These are phyloP conservation scores for Penicillium soppii DNA, from an alignment of 495 filamentous ascomycete species.

Conservation along the genomic window DNA sequence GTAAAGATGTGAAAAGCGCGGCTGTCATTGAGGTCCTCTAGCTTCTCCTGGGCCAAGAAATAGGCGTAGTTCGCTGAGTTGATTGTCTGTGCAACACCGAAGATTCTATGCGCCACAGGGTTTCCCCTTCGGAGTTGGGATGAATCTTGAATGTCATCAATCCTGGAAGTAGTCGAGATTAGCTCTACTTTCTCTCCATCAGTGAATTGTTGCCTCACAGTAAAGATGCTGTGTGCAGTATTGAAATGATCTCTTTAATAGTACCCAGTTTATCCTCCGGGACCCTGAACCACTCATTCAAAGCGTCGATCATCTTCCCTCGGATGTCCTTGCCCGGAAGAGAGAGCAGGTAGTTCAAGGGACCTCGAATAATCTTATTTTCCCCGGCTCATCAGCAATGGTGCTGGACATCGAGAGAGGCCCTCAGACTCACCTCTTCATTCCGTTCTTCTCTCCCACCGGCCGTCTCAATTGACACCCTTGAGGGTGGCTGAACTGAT, in stretches of 20 bases:
- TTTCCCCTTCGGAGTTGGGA: constrained; percentile 75
- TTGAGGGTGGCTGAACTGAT: not conserved
- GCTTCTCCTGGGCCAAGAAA: constrained; percentile 69
- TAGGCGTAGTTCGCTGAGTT: constrained; percentile 93
- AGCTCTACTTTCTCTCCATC: no score
- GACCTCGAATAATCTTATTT: constrained; percentile 40
- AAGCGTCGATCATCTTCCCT: constrained; percentile 71
- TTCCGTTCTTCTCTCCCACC: not conserved
- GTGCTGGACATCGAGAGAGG: not conserved
- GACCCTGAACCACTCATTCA: constrained; percentile 82
- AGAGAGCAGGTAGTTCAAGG: constrained; percentile 73
- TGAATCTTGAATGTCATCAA: constrained; percentile 84
- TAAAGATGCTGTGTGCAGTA: constrained; percentile 84
- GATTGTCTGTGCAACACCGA: constrained; percentile 86
- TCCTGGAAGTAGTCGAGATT: no score
- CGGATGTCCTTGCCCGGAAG: constrained; percentile 85
- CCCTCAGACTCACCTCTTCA: not conserved
- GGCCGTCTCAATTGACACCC: not conserved
- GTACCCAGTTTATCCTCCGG: constrained; percentile 65
- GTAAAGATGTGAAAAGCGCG: constrained; percentile 65
- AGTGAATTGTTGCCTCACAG: constrained; percentile 43
- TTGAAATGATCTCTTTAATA: constrained; percentile 78
- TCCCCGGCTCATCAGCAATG: not conserved
- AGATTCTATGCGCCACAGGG: constrained; percentile 85
- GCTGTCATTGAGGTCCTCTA: constrained; percentile 63